phyloP scores from a whole-genome alignment of 805 yeast genomes.

The Ogataea sp. region DNA sequence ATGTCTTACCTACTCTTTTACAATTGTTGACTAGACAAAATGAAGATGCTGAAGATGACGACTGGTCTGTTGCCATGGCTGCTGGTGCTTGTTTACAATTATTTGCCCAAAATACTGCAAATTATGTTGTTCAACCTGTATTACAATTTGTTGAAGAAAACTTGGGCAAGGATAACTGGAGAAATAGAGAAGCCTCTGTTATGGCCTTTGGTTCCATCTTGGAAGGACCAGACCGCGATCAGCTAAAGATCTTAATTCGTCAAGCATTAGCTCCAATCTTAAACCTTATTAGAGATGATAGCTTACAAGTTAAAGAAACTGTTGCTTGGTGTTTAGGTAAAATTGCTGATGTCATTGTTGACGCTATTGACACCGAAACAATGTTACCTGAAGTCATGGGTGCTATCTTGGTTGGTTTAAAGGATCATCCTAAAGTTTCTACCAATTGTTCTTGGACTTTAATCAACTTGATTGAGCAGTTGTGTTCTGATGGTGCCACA shows the following conservation, averaged over 20 bases:
- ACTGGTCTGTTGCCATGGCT: conserved; percentile 98
- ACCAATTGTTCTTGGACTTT: conserved; percentile 98
- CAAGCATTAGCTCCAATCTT: conserved; percentile 83
- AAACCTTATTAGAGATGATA: conserved; percentile 61
- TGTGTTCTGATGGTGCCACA: conserved; percentile 45
- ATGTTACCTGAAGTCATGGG: conserved; percentile 66
- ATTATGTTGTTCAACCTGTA: conserved; percentile 79
- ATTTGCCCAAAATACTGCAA: conserved; percentile 86
- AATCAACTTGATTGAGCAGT: conserved; percentile 84
- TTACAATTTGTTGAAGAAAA: conserved; percentile 75
- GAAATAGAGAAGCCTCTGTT: conserved; percentile 91
- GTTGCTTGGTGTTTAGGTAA: conserved; percentile 98
- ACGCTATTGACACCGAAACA: conserved; percentile 57
- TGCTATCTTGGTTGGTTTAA: conserved; percentile 73
- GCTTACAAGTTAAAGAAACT: conserved; percentile 87
- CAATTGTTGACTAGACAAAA: conserved; percentile 77
- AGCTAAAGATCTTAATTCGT: conserved; percentile 56
- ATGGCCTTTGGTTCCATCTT: conserved; percentile 98
- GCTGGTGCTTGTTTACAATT: conserved; percentile 96
- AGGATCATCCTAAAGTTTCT: conserved; percentile 86
- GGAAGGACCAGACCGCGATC: conserved; percentile 83
- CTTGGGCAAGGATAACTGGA: conserved; percentile 60
- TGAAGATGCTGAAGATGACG: conserved; percentile 91
- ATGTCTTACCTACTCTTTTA: conserved; percentile 82
- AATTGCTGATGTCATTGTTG: conserved; percentile 80